A percentile compares a stretch with the other conserved stretches of the same genome.
phyloP scores from a whole-genome alignment of 2,329 filamentous ascomycete species.

The Aspergillus clavatus region DNA sequence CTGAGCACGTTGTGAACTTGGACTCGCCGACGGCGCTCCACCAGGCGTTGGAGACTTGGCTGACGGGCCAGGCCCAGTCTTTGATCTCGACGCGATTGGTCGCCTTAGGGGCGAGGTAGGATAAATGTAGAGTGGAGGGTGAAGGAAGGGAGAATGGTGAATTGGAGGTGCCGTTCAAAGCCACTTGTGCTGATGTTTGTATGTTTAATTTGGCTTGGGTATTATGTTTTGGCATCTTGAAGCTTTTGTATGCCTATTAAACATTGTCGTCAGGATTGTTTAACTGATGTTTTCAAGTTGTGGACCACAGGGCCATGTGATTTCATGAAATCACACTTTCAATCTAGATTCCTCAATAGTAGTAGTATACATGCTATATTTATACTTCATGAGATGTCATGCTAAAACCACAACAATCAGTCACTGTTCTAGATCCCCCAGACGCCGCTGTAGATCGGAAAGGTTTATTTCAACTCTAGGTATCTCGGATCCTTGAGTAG shows the following conservation, averaged over 20 bases:
- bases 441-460: not conserved
- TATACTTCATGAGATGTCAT: too few relatives aligned
- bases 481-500: conserved; percentile 4
- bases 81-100: conserved; percentile 56
- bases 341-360: too few relatives aligned
- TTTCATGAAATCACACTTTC: not conserved
- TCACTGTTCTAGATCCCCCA: not conserved
- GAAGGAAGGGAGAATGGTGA: conserved; percentile 52
- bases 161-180: conserved; percentile 51
- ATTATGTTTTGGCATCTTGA: not conserved
- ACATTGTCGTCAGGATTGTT: conserved; percentile 21
- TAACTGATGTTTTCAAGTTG: conserved; percentile 3
- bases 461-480: not conserved
- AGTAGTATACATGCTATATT: too few relatives aligned
- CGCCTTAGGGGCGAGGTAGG: conserved; percentile 49
- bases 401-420: too few relatives aligned
- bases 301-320: not conserved
- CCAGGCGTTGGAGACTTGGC: conserved; percentile 55
- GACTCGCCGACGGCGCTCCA: conserved; percentile 55
- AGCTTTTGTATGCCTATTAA: not conserved
- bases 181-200: conserved; percentile 20
- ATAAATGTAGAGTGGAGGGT: conserved; percentile 49
- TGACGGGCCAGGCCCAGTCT: conserved; percentile 55
- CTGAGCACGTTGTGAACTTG: conserved; percentile 44
- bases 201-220: not conserved